These are phyloP conservation scores for Hansenula sp. DNA, from an alignment of 1,139 yeast genomes.

Conservation along the genomic window DNA sequence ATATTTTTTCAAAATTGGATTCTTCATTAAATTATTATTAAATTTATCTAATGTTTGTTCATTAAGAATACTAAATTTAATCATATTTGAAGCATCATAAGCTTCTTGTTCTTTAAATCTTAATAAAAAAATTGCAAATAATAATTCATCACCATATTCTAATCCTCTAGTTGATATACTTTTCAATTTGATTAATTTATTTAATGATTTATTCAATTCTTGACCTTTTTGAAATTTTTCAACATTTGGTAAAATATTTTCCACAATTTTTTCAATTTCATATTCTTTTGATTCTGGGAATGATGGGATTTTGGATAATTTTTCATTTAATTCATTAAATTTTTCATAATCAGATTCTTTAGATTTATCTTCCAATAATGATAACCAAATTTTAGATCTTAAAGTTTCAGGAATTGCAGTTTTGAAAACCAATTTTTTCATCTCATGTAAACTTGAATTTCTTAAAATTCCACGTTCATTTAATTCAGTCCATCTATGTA, in stretches of 20 bases:
- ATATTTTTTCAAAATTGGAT: slow-evolving; percentile 20
- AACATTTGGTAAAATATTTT: slow-evolving; percentile 8
- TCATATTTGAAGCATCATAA: slow-evolving; percentile 22
- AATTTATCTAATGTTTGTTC: slow-evolving; percentile 24
- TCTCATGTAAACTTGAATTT: slow-evolving; percentile 31
- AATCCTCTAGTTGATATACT: slow-evolving; percentile 22
- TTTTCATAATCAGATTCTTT: slow-evolving; percentile 21
- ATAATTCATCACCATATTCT: slow-evolving; percentile 18
- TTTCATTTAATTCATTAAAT: slow-evolving; percentile 23
- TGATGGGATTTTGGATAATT: slow-evolving; percentile 11
- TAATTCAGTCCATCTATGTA: slow-evolving; percentile 31
- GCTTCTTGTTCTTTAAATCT: slow-evolving; percentile 19
- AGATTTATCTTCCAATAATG: slow-evolving; percentile 23
- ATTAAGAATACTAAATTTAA: slow-evolving; percentile 25
- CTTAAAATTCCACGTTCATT: slow-evolving; percentile 37
- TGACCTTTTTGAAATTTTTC: slow-evolving; percentile 1
- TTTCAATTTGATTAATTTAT: slow-evolving; percentile 12
- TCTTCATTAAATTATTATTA: slow-evolving; percentile 20
- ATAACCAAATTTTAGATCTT: slow-evolving; percentile 29
- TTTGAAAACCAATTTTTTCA: slow-evolving; percentile 37
- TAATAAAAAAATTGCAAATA: slow-evolving; percentile 18
- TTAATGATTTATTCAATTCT: slow-evolving; percentile 2
- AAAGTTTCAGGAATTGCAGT: slow-evolving; percentile 30
- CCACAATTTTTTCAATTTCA: slow-evolving; percentile 25
- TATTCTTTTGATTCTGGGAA: slow-evolving; percentile 8